A percentile compares a stretch with the other conserved stretches of the same genome.
phyloP scores from a whole-genome alignment of 495 filamentous ascomycete genomes.

The Immersiella caudata region DNA sequence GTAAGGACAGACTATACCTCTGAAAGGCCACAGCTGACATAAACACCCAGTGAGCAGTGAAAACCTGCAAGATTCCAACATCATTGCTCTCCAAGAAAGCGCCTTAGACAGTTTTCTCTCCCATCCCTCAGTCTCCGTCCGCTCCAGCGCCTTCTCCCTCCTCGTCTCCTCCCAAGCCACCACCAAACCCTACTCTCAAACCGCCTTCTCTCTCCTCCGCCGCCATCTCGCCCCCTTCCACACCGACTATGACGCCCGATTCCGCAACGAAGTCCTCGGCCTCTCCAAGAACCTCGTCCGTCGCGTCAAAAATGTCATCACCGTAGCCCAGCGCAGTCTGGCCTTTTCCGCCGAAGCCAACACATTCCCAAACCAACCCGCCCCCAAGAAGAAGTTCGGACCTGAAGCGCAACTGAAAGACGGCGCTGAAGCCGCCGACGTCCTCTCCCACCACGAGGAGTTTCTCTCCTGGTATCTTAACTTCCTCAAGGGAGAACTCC shows the following conservation, averaged over 20 bases:
- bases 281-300: conserved; percentile 68
- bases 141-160: conserved; percentile 74
- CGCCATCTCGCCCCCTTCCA: conserved; percentile 67
- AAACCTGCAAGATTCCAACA: conserved; percentile 19
- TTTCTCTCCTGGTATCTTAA: conserved; percentile 71
- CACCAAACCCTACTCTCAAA: conserved; percentile 66
- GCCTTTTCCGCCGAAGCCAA: conserved; percentile 1
- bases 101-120: conserved; percentile 60
- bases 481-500: conserved; percentile 72
- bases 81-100: conserved; percentile 45
- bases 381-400: conserved; percentile 30
- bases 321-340: conserved; percentile 44
- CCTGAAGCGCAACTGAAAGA: conserved; percentile 30
- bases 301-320: conserved; percentile 58
- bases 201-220: conserved; percentile 61
- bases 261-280: conserved; percentile 73
- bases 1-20: conserved; percentile 49
- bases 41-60: conserved; percentile 18
- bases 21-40: neutral
- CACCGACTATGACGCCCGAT: conserved; percentile 80
- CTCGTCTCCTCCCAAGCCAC: conserved; percentile 69
- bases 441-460: conserved; percentile 48
- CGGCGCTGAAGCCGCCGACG: conserved; percentile 26
- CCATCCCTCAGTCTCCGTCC: conserved; percentile 62
- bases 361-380: neutral